phyloP scores from a whole-genome alignment of 768 basidiomycete genomes.

The Crepidotus variabilis region DNA sequence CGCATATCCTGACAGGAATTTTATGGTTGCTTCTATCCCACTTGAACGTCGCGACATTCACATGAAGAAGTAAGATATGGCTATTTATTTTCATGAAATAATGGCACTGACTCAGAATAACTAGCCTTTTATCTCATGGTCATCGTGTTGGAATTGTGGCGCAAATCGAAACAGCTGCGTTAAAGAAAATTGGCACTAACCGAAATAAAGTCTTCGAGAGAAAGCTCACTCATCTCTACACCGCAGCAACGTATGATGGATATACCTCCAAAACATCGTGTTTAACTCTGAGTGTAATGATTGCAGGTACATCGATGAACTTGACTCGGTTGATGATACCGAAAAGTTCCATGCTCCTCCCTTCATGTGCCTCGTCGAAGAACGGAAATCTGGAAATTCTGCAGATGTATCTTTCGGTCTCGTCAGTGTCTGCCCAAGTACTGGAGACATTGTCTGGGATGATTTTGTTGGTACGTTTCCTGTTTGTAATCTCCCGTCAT shows the following conservation, averaged over 20 bases:
- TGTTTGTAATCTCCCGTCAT: background rate
- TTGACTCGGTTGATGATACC: conserved; percentile 64
- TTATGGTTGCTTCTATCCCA: conserved; percentile 74
- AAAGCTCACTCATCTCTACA: conserved; percentile 74
- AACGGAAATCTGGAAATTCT: conserved; percentile 26
- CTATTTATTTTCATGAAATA: background rate
- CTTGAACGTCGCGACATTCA: conserved; percentile 64
- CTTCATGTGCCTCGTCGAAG: conserved; percentile 73
- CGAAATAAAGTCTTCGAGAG: conserved; percentile 71
- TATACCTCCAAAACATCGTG: too few relatives aligned
- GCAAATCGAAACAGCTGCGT: conserved; percentile 83
- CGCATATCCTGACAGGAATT: conserved; percentile 67
- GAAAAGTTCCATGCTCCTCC: conserved; percentile 57
- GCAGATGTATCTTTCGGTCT: conserved; percentile 57
- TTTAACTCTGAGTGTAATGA: too few relatives aligned
- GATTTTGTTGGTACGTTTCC: conserved; percentile 66
- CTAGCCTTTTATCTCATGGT: conserved; percentile 68
- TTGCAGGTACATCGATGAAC: conserved; percentile 74
- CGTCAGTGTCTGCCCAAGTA: conserved; percentile 78
- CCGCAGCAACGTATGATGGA: conserved; percentile 73
- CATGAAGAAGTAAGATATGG: conserved; percentile 57
- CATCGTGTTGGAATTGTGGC: conserved; percentile 81
- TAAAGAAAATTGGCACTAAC: conserved; percentile 81
- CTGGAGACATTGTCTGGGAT: conserved; percentile 93
- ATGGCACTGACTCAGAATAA: background rate